Conservation (phyloP, 2,329 filamentous ascomycete species). For the Aspergillus novofumigatus region DNA sequence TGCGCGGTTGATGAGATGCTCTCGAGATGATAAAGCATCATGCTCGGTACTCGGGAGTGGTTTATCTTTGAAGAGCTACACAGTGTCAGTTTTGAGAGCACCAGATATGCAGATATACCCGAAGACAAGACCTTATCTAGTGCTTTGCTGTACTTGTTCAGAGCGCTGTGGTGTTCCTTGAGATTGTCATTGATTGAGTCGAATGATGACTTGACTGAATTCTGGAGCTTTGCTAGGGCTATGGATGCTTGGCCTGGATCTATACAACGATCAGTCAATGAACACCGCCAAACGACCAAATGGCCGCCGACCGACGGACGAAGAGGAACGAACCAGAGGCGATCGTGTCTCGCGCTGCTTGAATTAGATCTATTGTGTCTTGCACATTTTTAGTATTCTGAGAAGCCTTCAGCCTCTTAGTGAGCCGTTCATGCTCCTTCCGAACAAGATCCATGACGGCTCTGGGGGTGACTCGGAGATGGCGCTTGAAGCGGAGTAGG, state of each 20-base stretch:
- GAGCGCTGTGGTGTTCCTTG: constrained; percentile 75
- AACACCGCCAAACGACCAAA: constrained; percentile 9
- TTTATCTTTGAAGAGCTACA: constrained; percentile 62
- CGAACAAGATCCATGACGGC: constrained; percentile 60
- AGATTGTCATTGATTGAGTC: constrained; percentile 76
- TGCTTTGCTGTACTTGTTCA: constrained; percentile 79
- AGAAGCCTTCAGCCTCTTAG: constrained; percentile 63
- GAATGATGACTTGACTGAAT: constrained; percentile 74
- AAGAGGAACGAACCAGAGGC: constrained; percentile 55
- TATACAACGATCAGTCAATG: constrained; percentile 21
- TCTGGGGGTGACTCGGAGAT: constrained; percentile 5
- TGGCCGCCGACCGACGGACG: background rate
- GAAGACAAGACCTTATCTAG: constrained; percentile 64
- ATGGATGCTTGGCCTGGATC: constrained; percentile 68
- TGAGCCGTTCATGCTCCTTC: constrained; percentile 70
- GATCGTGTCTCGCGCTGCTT: constrained; percentile 68
- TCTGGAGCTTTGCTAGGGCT: constrained; percentile 78
- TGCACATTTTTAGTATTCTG: constrained; percentile 77
- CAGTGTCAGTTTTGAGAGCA: background rate
- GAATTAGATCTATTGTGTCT: constrained; percentile 72
- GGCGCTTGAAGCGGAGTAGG: constrained; percentile 23
- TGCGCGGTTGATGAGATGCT: constrained; percentile 79
- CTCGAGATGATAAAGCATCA: constrained; percentile 72
- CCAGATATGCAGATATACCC: background rate
- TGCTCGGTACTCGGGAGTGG: constrained; percentile 71